A percentile compares a stretch with the other conserved stretches of the same genome.
Evolutionary conservation across 176 grass and related monocot genomes (phyloP).

Genomic region (Otatea glauca): DNA sequence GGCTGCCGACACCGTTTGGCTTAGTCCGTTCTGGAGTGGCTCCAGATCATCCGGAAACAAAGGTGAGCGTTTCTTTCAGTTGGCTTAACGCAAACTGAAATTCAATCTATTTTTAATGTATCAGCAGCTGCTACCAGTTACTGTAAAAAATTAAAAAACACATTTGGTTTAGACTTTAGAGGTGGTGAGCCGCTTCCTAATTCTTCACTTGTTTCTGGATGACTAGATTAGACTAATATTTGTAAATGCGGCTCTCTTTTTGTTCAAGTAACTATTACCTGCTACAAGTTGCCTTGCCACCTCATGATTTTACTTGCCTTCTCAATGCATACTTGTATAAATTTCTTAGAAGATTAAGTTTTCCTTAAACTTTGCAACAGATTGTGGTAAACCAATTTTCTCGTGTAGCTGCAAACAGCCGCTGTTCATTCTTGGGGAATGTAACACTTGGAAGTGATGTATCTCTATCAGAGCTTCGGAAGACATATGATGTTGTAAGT

Average conservation of each 20-base stretch:
- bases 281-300: neutral
- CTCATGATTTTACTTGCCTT: constrained; percentile 17
- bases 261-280: neutral
- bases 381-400: constrained; percentile 98
- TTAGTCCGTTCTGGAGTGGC: constrained; percentile 88
- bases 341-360: constrained; percentile 37
- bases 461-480: constrained; percentile 65
- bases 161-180: constrained; percentile 7
- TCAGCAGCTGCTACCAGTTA: neutral
- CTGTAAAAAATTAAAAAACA: neutral
- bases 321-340: neutral
- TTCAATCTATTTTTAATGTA: neutral
- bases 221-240: constrained; percentile 1
- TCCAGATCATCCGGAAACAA: constrained; percentile 94
- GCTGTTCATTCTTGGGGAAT: constrained; percentile 89
- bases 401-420: constrained; percentile 72
- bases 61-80: constrained; percentile 46
- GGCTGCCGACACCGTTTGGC: constrained; percentile 82
- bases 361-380: constrained; percentile 63
- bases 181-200: neutral
- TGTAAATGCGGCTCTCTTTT: neutral
- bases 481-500: constrained; percentile 81
- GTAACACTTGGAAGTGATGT: constrained; percentile 74
- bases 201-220: neutral
- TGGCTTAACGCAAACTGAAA: constrained; percentile 6